Percentiles rank a stretch among this genome's conserved stretches.
These are phyloP conservation scores for Saccharomycopsis sp. DNA, from an alignment of 805 yeast genomes.

Conservation along the genomic window DNA sequence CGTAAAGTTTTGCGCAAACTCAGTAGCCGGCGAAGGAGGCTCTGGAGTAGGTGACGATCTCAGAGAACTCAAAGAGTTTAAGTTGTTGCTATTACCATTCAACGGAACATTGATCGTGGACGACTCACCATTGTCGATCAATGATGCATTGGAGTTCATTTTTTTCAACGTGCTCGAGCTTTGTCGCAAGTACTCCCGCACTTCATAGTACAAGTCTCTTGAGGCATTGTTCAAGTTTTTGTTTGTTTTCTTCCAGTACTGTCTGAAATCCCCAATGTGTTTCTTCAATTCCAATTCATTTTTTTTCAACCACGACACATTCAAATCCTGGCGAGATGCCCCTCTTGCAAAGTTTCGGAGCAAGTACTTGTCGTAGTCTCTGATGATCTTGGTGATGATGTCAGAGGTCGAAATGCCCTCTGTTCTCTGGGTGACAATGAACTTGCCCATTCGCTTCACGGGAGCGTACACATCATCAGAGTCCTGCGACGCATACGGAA, in stretches of 20 bases:
- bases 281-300: slow-evolving; percentile 91
- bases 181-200: slow-evolving; percentile 59
- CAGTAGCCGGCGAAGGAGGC: slow-evolving; percentile 48
- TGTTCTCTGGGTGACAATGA: slow-evolving; percentile 90
- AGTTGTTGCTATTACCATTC: slow-evolving; percentile 26
- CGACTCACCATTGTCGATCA: slow-evolving; percentile 23
- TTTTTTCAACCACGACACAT: slow-evolving; percentile 95
- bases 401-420: slow-evolving; percentile 95
- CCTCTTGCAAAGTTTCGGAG: slow-evolving; percentile 98
- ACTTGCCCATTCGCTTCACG: slow-evolving; percentile 82
- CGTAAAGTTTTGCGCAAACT: slow-evolving; percentile 54
- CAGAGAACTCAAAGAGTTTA: too few species aligned
- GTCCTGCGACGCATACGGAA: slow-evolving; percentile 87
- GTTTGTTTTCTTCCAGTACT: slow-evolving; percentile 74
- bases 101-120: slow-evolving; percentile 21
- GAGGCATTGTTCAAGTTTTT: slow-evolving; percentile 61
- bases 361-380: slow-evolving; percentile 92
- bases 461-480: slow-evolving; percentile 90
- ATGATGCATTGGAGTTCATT: slow-evolving; percentile 17
- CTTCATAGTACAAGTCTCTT: slow-evolving; percentile 75
- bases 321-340: slow-evolving; percentile 90
- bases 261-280: slow-evolving; percentile 79
- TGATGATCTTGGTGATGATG: slow-evolving; percentile 87
- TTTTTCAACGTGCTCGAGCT: slow-evolving; percentile 27
- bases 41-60: slow-evolving; percentile 25